Base-by-base conservation (phyloP, 169 alveolate genomes). In the Plasmodium vivax region DNA sequence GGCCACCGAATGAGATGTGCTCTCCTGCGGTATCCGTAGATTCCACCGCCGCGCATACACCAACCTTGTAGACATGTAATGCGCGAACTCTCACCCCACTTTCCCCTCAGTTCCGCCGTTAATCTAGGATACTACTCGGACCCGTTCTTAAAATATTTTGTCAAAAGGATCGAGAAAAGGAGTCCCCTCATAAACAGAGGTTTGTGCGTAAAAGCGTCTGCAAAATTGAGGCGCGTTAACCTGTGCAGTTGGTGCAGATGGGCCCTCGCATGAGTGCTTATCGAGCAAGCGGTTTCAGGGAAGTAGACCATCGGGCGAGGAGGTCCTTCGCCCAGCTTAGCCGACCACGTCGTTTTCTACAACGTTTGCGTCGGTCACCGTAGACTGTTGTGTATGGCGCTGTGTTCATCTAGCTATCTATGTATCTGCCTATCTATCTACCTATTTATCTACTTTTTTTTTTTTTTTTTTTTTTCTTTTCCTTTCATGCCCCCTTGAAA, bases 141-240 rank as follows among this genome's bases (percentile, higher is more conserved):
- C 36, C 93, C 93, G 23, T 93, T 54, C 16, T 83, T 93, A 91
- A 75, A 84, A 83, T 62, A 85, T 72, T 93, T 93, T 77, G 90
- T 83, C 45, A 71, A 90, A 74, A 82, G 68, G 54, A 62, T 41
- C 12, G 90, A 85, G 83, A 82, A 56, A 27, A 51, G 96, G 47
- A 81, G 90, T 23, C 96, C 96, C 7, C 68, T 93, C 58, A 93
- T 93, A 81, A 93, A 93, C 83, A 93, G 96, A 68, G 96, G 95
- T 91, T 32, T 27, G 56, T 43, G 77, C 9, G 79, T 7, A 73
- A 84, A 36, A 84, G 41, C 77, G 7, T 72, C 71, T 83, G 30
- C 34, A 16, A 47, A 47, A 47, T 47, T 12, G 58, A 47, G 58
- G n/a, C n/a, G n/a, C 58, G 58, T 47, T 47, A 62, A 23, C 14